phyloP scores from a whole-genome alignment of 2,329 filamentous ascomycete species.

The Cercospora zeae-maydis region DNA sequence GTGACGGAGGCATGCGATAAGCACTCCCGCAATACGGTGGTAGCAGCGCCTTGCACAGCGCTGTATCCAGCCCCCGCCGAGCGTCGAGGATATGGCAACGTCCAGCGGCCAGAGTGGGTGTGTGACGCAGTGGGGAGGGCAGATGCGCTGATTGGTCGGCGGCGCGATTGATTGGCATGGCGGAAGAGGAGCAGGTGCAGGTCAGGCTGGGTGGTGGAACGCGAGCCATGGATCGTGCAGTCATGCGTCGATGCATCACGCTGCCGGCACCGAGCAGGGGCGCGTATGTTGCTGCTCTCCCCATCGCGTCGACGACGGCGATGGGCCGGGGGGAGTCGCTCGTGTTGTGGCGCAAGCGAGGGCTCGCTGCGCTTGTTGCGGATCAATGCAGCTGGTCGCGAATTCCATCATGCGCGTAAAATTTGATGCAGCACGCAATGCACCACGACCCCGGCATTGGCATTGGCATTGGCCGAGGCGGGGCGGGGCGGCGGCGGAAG shows the following conservation, averaged over 20 bases:
- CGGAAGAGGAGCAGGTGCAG: background rate
- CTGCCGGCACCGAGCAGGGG: background rate
- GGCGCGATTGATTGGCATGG: background rate
- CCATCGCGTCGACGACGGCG: background rate
- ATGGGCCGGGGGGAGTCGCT: background rate
- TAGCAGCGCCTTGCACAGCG: background rate
- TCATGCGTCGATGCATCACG: background rate
- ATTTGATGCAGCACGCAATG: constrained; percentile 1
- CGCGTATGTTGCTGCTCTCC: background rate
- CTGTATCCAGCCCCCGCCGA: background rate
- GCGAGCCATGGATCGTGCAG: background rate
- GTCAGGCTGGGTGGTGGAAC: background rate
- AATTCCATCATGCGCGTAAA: background rate
- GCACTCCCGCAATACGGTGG: background rate
- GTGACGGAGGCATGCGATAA: background rate
- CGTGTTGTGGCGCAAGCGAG: background rate
- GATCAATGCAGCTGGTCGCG: background rate
- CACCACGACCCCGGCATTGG: background rate
- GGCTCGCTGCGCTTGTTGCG: background rate
- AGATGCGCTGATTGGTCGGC: background rate
- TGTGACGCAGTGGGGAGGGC: background rate
- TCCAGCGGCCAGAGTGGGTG: background rate
- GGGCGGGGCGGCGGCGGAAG: background rate
- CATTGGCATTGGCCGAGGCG: background rate
- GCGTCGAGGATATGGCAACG: background rate